Evolutionary conservation across 192 early-diverging fungal species (phyloP), one percentile per base, ranked within the genome.

Genomic region (Rhizophagus prolifer): DNA sequence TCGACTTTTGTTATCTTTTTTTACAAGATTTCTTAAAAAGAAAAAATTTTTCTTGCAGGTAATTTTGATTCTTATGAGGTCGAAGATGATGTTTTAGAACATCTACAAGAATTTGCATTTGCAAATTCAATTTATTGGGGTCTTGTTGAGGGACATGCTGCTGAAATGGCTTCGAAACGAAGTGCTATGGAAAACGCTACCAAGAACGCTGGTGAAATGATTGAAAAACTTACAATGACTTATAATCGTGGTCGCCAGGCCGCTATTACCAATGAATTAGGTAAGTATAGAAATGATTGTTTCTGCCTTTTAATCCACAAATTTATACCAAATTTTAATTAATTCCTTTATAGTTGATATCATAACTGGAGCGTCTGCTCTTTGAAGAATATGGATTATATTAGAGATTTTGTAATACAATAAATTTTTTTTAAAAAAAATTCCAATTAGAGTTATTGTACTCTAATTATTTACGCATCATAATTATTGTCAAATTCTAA

Each of bases 121-220:
- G 95, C 95, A 82, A 97, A 97, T 90, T 87, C 87, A 81, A 77
- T 99, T 80, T 95, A 94, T 92, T 96, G 94, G 94, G 96, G 91
- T 77, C 86, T 99, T 73, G 93, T 94, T 72, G 97, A 99, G 86
- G 96, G 96, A 72, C 95, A 97, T 81, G 95, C 96, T 60, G 88
- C 95, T 31, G 97, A 99, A 83, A 93, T 97, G 92, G 91, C 93
- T 71, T 94, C 97, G 76, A 95, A 95, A 90, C 92, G 96, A 76
- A 92, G 93, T 79, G 97, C 97, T 79, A 99, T 98, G 97, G 97
- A 99, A 90, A 99, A 99, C 85, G 96, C 97, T 47, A 98, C 96
- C 85, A 96, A 98, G 91, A 99, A 99, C 87, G 97, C 96, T 72
- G 94, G 92, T 82, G 96, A 99, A 76, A 97, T 99, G 91, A 95